These are phyloP conservation scores for Sutorius eximius DNA, from an alignment of 1,284 basidiomycete species.

Conservation along the genomic window DNA sequence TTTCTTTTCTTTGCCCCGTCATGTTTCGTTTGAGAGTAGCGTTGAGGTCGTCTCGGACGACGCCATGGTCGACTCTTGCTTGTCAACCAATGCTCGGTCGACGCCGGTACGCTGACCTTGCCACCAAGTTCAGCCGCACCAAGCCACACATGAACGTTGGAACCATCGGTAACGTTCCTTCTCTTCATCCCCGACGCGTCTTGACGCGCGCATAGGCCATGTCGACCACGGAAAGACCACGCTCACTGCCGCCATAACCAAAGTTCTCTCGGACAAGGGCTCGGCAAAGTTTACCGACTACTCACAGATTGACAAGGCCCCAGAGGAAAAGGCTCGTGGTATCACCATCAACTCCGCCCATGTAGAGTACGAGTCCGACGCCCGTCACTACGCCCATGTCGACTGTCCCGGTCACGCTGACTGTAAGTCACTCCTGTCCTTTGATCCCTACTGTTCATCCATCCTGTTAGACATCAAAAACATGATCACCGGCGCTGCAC, in stretches of 20 bases:
- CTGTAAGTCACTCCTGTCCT: constrained; percentile 51
- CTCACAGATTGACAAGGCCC: constrained; percentile 98
- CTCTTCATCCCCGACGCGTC: constrained; percentile 13
- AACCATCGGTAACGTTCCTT: constrained; percentile 67
- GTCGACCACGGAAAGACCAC: constrained; percentile 98
- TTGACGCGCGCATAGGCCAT: constrained; percentile 54
- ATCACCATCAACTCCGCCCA: constrained; percentile 97
- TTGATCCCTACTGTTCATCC: constrained; percentile 1
- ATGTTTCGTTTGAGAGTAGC: constrained; percentile 58
- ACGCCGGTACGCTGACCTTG: constrained; percentile 75
- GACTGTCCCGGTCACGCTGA: constrained; percentile 97
- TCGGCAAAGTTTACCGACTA: constrained; percentile 98
- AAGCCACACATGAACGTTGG: constrained; percentile 99
- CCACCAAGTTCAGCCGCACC: constrained; percentile 71
- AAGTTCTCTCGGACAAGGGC: constrained; percentile 79
- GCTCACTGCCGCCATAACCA: constrained; percentile 97
- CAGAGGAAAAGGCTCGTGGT: constrained; percentile 99
- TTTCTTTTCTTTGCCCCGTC: constrained; percentile 11
- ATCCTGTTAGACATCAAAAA: constrained; percentile 80
- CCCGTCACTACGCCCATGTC: constrained; percentile 97
- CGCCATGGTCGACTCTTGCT: constrained; percentile 14
- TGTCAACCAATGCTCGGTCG: constrained; percentile 3
- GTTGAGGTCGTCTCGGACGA: too few relatives aligned
- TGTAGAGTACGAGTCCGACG: constrained; percentile 95
- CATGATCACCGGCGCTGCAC: constrained; percentile 99